Percentiles rank a stretch among this genome's conserved stretches.
Conservation (phyloP, 2,329 filamentous ascomycete species). For the Neoascochyta sp. region DNA sequence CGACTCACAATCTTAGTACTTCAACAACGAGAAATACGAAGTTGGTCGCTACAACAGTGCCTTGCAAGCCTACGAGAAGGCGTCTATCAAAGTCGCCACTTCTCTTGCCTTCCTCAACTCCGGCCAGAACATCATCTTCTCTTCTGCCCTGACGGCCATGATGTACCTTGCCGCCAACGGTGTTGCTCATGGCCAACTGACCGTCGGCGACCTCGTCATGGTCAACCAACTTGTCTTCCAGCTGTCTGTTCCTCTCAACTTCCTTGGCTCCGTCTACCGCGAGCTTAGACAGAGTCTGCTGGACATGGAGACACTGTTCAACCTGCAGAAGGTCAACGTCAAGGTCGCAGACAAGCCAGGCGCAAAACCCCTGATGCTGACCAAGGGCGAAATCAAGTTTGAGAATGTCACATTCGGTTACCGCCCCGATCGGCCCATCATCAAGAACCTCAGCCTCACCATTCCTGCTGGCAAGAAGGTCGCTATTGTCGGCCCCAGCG, state of each 20-base stretch:
- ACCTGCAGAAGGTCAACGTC: constrained; percentile 93
- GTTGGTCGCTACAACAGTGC: constrained; percentile 86
- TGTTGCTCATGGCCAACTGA: constrained; percentile 74
- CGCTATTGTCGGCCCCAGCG: constrained; percentile 89
- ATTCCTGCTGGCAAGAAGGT: constrained; percentile 96
- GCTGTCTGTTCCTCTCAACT: constrained; percentile 93
- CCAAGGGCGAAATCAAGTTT: constrained; percentile 85
- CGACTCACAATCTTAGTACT: too few relatives aligned
- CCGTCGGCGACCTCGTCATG: constrained; percentile 95
- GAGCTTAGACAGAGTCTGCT: constrained; percentile 90
- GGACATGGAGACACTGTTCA: constrained; percentile 99
- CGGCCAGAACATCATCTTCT: constrained; percentile 97
- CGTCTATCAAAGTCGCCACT: constrained; percentile 94
- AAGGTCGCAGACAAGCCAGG: constrained; percentile 72
- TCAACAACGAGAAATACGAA: constrained; percentile 98
- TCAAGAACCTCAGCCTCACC: constrained; percentile 77
- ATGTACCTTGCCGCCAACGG: constrained; percentile 96
- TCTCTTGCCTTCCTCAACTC: constrained; percentile 90
- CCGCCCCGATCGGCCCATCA: constrained; percentile 77
- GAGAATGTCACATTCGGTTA: constrained; percentile 96
- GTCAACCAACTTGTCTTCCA: constrained; percentile 99
- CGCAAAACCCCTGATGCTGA: constrained; percentile 68
- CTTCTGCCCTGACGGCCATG: constrained; percentile 87
- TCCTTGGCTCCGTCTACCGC: constrained; percentile 94
- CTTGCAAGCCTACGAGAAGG: constrained; percentile 80